Conservation (phyloP, 2,329 filamentous ascomycete species). For the Xylariaceae sp. region DNA sequence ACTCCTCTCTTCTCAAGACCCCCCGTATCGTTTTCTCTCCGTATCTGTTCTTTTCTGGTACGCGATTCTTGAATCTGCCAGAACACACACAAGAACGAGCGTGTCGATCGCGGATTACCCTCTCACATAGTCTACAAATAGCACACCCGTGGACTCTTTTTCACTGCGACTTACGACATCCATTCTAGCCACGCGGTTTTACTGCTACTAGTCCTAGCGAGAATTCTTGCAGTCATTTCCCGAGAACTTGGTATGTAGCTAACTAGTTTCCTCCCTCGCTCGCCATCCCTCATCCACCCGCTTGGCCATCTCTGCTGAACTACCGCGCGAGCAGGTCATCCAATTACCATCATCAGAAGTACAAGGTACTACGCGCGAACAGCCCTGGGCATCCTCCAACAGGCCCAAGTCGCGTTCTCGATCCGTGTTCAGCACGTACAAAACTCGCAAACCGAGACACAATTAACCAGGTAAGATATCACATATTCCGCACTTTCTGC, state of each 20-base stretch:
- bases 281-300: no score
- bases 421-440: slow-evolving; percentile 23
- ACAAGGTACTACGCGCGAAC: slow-evolving; percentile 15
- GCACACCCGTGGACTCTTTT: background rate
- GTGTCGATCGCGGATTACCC: background rate
- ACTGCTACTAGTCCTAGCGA: slow-evolving; percentile 3
- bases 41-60: background rate
- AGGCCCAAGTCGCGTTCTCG: slow-evolving; percentile 23
- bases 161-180: background rate
- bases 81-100: background rate
- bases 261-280: background rate
- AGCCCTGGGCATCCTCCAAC: background rate
- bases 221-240: slow-evolving; percentile 6
- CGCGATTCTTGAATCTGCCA: background rate
- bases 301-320: no score
- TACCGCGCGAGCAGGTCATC: background rate
- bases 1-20: background rate
- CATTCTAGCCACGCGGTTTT: background rate
- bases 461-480: slow-evolving; percentile 23
- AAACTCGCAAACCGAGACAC: slow-evolving; percentile 16
- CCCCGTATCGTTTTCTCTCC: background rate
- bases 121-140: background rate
- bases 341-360: slow-evolving; percentile 3
- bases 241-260: no score
- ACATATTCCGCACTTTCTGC: slow-evolving; percentile 8